Evolutionary conservation across 345 rosid species (phyloP), one percentile per base, ranked within the genome.

Genomic region (Heritiera fomes): DNA sequence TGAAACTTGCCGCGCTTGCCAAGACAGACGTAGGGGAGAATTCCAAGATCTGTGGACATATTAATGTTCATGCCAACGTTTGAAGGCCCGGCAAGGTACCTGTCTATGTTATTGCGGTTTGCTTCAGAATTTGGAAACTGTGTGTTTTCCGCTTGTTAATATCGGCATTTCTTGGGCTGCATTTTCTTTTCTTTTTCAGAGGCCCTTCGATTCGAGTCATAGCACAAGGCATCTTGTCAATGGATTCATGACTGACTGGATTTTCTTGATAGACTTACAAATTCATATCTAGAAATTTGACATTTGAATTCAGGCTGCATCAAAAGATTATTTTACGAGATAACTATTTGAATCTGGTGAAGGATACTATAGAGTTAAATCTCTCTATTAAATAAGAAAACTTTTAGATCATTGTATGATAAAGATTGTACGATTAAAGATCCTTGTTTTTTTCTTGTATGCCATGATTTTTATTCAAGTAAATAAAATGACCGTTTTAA

Each of bases 61-160:
- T 58, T 58, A 12, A 52, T 52, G 45, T 72, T 52, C 9, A 10
- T 32, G 52, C 61, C 18, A 62, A 34, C 14, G 4, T n/a, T 52
- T 47, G 56, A 28, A 46, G 28, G 62, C 61, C 38, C 3, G 38
- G 38, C 61, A 41, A 58, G 65, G 66, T 58, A 7, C n/a, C 61
- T 15, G 43, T 32, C 47, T 20, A 17, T 34, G 77, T 20, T 56
- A 34, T 6, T 15, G 65, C 38, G 34, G 20, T 40, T 55, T 38
- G 34, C 77, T 40, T 73, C 63, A 56, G 77, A 56, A 56, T n/a
- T 40, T 11, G 65, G 63, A 56, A 73, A 32, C 32, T 34, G 10
- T 32, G 63, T 38, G 15, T 34, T 47, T 34, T 30, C 41, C 45
- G 38, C 4, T 38, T 5, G 41, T 34, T 64, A 12, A 64, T 12